Conservation (phyloP, 1,284 basidiomycete genomes). For the Trametes hirsuta region DNA sequence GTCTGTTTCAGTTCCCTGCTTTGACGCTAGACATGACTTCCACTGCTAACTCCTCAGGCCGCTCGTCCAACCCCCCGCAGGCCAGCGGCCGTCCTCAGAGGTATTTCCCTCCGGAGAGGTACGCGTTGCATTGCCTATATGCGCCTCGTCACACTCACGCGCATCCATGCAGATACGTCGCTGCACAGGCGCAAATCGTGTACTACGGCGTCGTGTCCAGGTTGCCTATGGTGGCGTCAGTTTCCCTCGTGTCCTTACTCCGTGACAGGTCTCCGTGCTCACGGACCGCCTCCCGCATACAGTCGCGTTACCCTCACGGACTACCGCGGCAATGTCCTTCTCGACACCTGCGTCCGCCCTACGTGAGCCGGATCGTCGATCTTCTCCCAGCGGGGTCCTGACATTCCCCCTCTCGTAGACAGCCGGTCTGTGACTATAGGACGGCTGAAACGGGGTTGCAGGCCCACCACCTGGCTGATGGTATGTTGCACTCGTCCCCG, state of each 20-base stretch:
- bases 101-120: slow-evolving; percentile 32
- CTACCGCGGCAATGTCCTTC: slow-evolving; percentile 50
- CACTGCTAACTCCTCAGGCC: slow-evolving; percentile 15
- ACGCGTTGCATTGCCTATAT: not conserved
- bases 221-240: slow-evolving; percentile 58
- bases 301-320: slow-evolving; percentile 47
- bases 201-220: slow-evolving; percentile 41
- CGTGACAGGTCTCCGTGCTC: slow-evolving; percentile 24
- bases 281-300: slow-evolving; percentile 29
- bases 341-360: slow-evolving; percentile 58
- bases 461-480: slow-evolving; percentile 42
- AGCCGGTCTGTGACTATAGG: slow-evolving; percentile 52
- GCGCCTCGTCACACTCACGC: not conserved
- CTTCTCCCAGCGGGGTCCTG: not conserved
- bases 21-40: slow-evolving; percentile 23
- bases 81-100: slow-evolving; percentile 1
- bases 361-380: slow-evolving; percentile 43
- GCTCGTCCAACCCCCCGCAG: slow-evolving; percentile 4
- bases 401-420: slow-evolving; percentile 34
- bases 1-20: slow-evolving; percentile 19
- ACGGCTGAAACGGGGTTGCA: slow-evolving; percentile 51
- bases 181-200: slow-evolving; percentile 49
- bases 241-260: slow-evolving; percentile 19
- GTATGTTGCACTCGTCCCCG: slow-evolving; percentile 32
- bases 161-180: slow-evolving; percentile 43